Conservation (phyloP, 768 basidiomycete genomes). For the Lanmaoa rubissima region DNA sequence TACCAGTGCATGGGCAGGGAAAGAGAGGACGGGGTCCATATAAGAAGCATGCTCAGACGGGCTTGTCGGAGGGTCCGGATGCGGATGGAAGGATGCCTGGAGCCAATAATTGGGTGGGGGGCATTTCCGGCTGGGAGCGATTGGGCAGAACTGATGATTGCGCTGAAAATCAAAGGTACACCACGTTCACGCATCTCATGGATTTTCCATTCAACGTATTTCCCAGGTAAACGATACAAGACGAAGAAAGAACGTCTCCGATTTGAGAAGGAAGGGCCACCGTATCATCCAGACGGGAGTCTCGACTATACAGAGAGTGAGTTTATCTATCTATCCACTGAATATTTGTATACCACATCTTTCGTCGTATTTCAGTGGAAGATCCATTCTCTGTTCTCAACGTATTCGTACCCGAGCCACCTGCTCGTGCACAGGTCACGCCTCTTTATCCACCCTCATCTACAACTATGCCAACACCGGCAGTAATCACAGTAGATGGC, state of each 20-base stretch:
- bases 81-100: constrained; percentile 69
- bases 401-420: constrained; percentile 57
- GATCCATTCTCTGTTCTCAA: constrained; percentile 73
- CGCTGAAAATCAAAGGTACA: constrained; percentile 71
- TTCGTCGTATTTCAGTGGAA: constrained; percentile 51
- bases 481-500: background rate
- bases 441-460: constrained; percentile 51
- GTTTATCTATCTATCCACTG: constrained; percentile 21
- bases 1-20: constrained; percentile 12
- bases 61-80: constrained; percentile 51
- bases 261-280: constrained; percentile 76
- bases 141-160: constrained; percentile 70
- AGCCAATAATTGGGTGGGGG: constrained; percentile 72
- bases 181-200: background rate
- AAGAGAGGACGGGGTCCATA: constrained; percentile 53
- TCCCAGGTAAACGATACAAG: constrained; percentile 63
- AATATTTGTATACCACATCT: background rate
- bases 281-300: constrained; percentile 71
- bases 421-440: constrained; percentile 51
- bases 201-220: background rate
- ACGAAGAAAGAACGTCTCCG: constrained; percentile 79
- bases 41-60: constrained; percentile 46
- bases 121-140: constrained; percentile 69
- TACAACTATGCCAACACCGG: constrained; percentile 18
- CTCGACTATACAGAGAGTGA: constrained; percentile 69